Percentiles rank a stretch among this genome's conserved stretches.
phyloP scores from a whole-genome alignment of 208 protist genomes.

The Novymonas esmeraldas region DNA sequence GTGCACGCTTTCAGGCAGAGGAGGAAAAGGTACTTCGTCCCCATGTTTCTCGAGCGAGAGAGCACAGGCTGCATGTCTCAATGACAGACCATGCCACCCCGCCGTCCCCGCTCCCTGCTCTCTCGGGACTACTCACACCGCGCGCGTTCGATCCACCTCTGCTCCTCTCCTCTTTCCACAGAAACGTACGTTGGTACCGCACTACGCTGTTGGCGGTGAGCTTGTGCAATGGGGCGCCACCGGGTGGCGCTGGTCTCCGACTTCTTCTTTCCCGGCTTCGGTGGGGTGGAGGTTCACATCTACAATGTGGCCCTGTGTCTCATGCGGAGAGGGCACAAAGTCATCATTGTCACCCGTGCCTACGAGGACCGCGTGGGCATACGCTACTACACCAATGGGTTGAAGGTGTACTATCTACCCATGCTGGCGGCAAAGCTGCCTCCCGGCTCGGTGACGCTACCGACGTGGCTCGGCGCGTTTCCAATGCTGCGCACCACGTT shows the following conservation, averaged over 20 bases:
- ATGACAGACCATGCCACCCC: no score
- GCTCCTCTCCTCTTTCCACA: no score
- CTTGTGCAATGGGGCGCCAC: slow-evolving; percentile 55
- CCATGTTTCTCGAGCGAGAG: no score
- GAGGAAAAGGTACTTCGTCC: no score
- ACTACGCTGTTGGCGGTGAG: not conserved
- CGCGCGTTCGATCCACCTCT: no score
- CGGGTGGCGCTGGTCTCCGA: slow-evolving; percentile 94
- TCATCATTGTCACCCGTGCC: slow-evolving; percentile 96
- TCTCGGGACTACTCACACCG: no score
- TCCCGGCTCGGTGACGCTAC: slow-evolving; percentile 90
- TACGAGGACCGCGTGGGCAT: slow-evolving; percentile 96
- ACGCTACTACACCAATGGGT: slow-evolving; percentile 95
- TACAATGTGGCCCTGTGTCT: slow-evolving; percentile 97
- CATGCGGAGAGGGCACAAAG: slow-evolving; percentile 95
- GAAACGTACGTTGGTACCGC: not conserved
- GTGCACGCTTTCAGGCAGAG: no score
- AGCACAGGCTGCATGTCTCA: no score
- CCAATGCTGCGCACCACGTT: slow-evolving; percentile 95
- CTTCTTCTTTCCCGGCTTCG: slow-evolving; percentile 99
- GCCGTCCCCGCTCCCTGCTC: no score
- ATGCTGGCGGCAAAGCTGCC: slow-evolving; percentile 90
- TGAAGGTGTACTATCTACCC: slow-evolving; percentile 99
- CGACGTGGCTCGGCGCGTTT: slow-evolving; percentile 85
- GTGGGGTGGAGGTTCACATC: slow-evolving; percentile 98